Conservation (phyloP, 1,284 basidiomycete species). For the Puccinia novopanici region DNA sequence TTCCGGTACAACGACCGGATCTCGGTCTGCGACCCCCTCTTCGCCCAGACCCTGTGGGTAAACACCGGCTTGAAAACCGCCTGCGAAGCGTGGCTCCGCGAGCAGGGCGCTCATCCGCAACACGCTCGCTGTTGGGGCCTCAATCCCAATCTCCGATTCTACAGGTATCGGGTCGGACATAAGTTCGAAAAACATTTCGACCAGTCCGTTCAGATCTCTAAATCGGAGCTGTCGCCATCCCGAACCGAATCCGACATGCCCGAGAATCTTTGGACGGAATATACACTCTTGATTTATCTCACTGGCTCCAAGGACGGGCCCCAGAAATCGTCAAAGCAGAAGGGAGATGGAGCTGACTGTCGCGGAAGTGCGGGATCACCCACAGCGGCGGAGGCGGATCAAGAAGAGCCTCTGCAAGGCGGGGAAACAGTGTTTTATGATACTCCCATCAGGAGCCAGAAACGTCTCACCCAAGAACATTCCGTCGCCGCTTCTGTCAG, state of each 20-base stretch:
- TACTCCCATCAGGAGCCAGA: conserved; percentile 4
- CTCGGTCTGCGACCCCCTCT: conserved; percentile 1
- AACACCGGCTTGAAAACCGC: background rate
- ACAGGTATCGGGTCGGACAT: conserved; percentile 23
- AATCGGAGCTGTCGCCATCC: background rate
- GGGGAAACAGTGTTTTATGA: conserved; percentile 2
- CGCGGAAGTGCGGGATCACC: background rate
- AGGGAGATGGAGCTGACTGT: too few relatives aligned
- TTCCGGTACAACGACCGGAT: conserved; percentile 30
- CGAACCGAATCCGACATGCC: background rate
- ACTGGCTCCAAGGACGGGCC: background rate
- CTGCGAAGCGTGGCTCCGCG: conserved; percentile 6
- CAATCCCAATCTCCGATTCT: conserved; percentile 21
- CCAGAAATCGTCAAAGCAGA: background rate
- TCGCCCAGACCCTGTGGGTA: conserved; percentile 6
- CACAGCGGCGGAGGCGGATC: background rate
- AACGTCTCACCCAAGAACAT: conserved; percentile 3
- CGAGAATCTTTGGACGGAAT: background rate
- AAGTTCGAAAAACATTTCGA: conserved; percentile 31
- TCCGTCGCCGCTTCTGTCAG: conserved; percentile 5
- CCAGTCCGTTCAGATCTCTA: conserved; percentile 15
- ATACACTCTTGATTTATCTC: background rate
- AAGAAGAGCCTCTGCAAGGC: background rate
- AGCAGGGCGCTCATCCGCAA: background rate
- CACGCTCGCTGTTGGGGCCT: conserved; percentile 10